Evolutionary conservation across 73 alveolate genomes (phyloP), one percentile per base, ranked within the genome.

Genomic region (Paramecium biaurelia): DNA sequence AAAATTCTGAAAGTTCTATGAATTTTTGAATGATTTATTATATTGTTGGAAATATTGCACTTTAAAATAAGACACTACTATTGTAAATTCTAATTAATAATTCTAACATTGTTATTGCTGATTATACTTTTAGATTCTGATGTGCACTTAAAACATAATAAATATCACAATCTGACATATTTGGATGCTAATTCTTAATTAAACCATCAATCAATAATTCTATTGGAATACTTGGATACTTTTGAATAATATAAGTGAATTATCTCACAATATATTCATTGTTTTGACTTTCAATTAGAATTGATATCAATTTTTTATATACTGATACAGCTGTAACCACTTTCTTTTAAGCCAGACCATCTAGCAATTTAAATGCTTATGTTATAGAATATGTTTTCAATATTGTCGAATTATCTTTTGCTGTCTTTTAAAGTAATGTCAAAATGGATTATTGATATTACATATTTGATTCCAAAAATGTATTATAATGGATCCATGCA

Each of bases 91-190:
- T 28, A 11, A 41, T 37, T 18, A 74, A 41, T 37, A 74, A 34
- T 41, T 74, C 87, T 74, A 74, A 74, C 45, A 74, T 74, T 18
- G 37, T n/a, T 10, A 74, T 74, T n/a, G 87, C 87, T 74, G 87
- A 74, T 12, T 34, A 41, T 74, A 74, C 34, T 74, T 74, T 74
- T 34, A 74, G 20, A 74, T 74, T 74, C 58, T 74, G 21, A 74
- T 74, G 87, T 28, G 87, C 57, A 41, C 87, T 74, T 4, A 74
- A 11, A 0, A 74, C 58, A 37, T 74, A 74, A 74, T 74, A 74
- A 37, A 74, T 74, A n/a, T 74, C 87, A 12, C 67, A 34, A 34
- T 74, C 87, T 4, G 87, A 12, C 6, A 74, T 37, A 41, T 74
- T 74, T 9, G 18, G 18, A n/a, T 28, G 34, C 8, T 74, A 21